phyloP scores from a whole-genome alignment of 2,329 filamentous ascomycete species.

The Monilinia vaccinii-corymbosi region DNA sequence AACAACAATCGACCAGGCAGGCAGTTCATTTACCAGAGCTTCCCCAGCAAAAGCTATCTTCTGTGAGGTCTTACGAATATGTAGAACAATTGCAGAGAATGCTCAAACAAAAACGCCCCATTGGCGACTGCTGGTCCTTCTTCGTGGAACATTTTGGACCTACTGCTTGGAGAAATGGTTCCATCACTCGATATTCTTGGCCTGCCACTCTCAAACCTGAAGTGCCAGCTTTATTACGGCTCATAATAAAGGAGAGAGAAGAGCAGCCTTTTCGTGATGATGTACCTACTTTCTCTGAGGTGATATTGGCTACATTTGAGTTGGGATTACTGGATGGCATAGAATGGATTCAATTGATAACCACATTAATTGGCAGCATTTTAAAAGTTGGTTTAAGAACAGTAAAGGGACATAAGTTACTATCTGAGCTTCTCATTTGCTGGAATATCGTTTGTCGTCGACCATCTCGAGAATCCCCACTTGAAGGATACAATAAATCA shows the following conservation, averaged over 20 bases:
- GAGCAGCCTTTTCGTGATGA: conserved; percentile 15
- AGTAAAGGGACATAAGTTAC: conserved; percentile 9
- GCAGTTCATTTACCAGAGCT: neutral
- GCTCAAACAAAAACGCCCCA: conserved; percentile 16
- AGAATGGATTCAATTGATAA: conserved; percentile 25
- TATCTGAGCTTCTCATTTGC: conserved; percentile 24
- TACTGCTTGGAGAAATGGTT: conserved; percentile 13
- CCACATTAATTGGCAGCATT: conserved; percentile 18
- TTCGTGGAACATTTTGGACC: conserved; percentile 28
- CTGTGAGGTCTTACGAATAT: conserved; percentile 24
- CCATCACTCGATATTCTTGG: conserved; percentile 7
- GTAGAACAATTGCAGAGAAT: conserved; percentile 23
- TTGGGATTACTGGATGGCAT: conserved; percentile 20
- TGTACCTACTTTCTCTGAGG: conserved; percentile 24
- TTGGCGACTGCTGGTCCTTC: conserved; percentile 25
- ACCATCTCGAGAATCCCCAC: neutral
- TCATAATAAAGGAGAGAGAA: conserved; percentile 19
- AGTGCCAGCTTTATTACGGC: conserved; percentile 16
- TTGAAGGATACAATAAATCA: neutral
- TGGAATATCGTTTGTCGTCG: conserved; percentile 27
- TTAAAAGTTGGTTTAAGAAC: conserved; percentile 1
- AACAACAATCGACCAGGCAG: conserved; percentile 6
- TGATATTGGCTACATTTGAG: conserved; percentile 20
- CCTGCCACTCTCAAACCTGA: conserved; percentile 17
- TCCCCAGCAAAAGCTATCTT: conserved; percentile 3